A percentile compares a stretch with the other conserved stretches of the same genome.
Conservation (phyloP, 495 filamentous ascomycete species). For the Xylaria telfairii region DNA sequence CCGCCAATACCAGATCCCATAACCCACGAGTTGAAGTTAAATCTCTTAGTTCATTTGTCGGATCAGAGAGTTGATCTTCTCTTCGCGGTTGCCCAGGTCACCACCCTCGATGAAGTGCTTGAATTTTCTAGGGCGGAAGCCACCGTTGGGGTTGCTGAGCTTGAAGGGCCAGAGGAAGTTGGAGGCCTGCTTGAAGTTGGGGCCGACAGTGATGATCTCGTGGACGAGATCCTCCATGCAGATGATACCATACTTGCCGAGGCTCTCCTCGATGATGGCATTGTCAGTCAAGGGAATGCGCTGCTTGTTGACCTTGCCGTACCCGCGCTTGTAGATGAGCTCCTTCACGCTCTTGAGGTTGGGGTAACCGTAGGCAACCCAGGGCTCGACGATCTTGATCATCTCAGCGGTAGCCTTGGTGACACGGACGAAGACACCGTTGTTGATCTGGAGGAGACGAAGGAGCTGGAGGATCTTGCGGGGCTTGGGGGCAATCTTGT, state of each 20-base stretch:
- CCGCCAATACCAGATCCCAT: slow-evolving; percentile 45
- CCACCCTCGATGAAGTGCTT: slow-evolving; percentile 99
- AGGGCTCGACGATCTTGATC: slow-evolving; percentile 97
- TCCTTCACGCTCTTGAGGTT: slow-evolving; percentile 98
- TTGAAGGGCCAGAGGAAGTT: slow-evolving; percentile 99
- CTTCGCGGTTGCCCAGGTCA: slow-evolving; percentile 97
- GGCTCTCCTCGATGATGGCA: slow-evolving; percentile 91
- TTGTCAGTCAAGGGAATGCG: slow-evolving; percentile 97
- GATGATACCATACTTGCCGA: slow-evolving; percentile 98
- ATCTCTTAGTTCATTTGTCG: slow-evolving; percentile 92
- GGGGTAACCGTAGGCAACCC: slow-evolving; percentile 98
- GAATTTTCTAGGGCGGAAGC: slow-evolving; percentile 96
- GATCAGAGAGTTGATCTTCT: slow-evolving; percentile 96
- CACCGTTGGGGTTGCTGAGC: slow-evolving; percentile 95
- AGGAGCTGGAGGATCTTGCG: slow-evolving; percentile 99
- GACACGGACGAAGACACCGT: slow-evolving; percentile 94
- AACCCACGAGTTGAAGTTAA: slow-evolving; percentile 30
- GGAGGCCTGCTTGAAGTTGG: slow-evolving; percentile 99
- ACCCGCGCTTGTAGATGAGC: slow-evolving; percentile 99
- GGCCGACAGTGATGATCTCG: slow-evolving; percentile 98
- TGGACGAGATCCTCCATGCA: slow-evolving; percentile 99
- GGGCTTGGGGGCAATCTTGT: slow-evolving; percentile 99
- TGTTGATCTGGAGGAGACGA: slow-evolving; percentile 99
- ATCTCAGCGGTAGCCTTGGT: slow-evolving; percentile 99
- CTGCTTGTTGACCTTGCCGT: slow-evolving; percentile 97